These are phyloP conservation scores for Papiliotrema nemorosa DNA, from an alignment of 1,284 basidiomycete species.

Conservation along the genomic window DNA sequence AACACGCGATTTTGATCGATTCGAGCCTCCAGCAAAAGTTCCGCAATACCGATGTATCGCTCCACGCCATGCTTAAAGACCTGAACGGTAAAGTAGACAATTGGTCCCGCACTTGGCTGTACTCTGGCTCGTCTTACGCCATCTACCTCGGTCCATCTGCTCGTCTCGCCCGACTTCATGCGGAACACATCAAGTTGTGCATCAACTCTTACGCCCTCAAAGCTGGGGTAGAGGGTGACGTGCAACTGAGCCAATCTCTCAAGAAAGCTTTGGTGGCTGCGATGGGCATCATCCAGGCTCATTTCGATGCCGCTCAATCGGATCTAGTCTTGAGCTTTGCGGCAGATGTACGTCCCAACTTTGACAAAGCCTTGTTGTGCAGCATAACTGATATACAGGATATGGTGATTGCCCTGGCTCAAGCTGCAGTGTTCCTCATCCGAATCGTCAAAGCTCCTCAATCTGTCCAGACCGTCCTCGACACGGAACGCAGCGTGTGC, in stretches of 20 bases:
- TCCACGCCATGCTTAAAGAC: conserved; percentile 27
- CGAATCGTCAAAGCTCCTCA: conserved; percentile 24
- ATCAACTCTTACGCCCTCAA: conserved; percentile 35
- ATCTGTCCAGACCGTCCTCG: conserved; percentile 11
- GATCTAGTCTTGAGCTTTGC: conserved; percentile 36
- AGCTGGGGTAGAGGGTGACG: conserved; percentile 23
- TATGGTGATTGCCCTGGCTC: conserved; percentile 33
- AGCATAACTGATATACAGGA: conserved; percentile 15
- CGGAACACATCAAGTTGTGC: conserved; percentile 35
- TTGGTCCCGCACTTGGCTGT: conserved; percentile 35
- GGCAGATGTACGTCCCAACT: conserved; percentile 22
- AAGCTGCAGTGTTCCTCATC: conserved; percentile 37
- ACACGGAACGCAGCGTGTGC: conserved; percentile 25
- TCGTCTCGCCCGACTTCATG: conserved; percentile 28
- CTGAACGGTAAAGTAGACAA: conserved; percentile 31
- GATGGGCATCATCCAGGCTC: conserved; percentile 31
- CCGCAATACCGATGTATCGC: conserved; percentile 18
- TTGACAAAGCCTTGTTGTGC: background rate
- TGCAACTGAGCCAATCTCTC: conserved; percentile 22
- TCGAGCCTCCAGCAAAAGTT: conserved; percentile 16
- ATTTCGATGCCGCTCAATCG: conserved; percentile 31
- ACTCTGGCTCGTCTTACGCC: conserved; percentile 22
- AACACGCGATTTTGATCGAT: conserved; percentile 16
- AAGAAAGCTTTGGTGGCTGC: conserved; percentile 34
- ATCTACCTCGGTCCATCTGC: conserved; percentile 32